A percentile compares a stretch with the other conserved stretches of the same genome.
These are phyloP conservation scores for Wickerhamiella azymoides DNA, from an alignment of 805 yeast species.

Conservation along the genomic window DNA sequence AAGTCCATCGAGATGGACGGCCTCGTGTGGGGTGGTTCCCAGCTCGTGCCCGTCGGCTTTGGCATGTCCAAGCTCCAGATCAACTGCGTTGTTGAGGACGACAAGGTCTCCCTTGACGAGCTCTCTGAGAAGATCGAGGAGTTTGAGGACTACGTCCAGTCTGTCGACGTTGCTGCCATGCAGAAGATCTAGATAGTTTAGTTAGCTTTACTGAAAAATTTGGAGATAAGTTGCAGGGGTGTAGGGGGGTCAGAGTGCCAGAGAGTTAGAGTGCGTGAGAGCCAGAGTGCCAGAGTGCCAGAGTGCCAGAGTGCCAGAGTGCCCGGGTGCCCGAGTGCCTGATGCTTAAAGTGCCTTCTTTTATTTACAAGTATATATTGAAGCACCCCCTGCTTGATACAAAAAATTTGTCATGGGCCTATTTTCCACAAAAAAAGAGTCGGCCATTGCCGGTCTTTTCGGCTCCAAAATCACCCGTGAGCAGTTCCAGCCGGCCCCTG, in stretches of 20 bases:
- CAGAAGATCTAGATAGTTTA: conserved; percentile 59
- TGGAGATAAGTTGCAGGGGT: too few species aligned
- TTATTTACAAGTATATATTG: too few species aligned
- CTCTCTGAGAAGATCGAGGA: conserved; percentile 62
- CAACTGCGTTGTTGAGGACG: conserved; percentile 97
- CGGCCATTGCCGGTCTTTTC: conserved; percentile 8
- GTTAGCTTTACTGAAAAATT: not conserved
- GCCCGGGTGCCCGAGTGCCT: too few species aligned
- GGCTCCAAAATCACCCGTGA: not conserved
- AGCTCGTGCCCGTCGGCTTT: conserved; percentile 93
- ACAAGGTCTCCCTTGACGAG: conserved; percentile 82
- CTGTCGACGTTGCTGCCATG: conserved; percentile 98
- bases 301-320: too few species aligned
- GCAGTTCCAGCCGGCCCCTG: not conserved
- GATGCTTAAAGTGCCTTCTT: too few species aligned
- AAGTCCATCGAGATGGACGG: conserved; percentile 82
- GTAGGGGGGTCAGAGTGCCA: too few species aligned
- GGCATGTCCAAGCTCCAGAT: conserved; percentile 99
- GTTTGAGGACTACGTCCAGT: conserved; percentile 98
- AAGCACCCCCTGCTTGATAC: too few species aligned
- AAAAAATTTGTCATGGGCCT: conserved; percentile 9
- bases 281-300: too few species aligned
- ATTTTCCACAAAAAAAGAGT: conserved; percentile 2
- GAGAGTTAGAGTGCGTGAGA: too few species aligned
- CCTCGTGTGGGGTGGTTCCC: conserved; percentile 96